Base-by-base conservation (phyloP, 495 filamentous ascomycete species). In the Aspergillus diversus region DNA sequence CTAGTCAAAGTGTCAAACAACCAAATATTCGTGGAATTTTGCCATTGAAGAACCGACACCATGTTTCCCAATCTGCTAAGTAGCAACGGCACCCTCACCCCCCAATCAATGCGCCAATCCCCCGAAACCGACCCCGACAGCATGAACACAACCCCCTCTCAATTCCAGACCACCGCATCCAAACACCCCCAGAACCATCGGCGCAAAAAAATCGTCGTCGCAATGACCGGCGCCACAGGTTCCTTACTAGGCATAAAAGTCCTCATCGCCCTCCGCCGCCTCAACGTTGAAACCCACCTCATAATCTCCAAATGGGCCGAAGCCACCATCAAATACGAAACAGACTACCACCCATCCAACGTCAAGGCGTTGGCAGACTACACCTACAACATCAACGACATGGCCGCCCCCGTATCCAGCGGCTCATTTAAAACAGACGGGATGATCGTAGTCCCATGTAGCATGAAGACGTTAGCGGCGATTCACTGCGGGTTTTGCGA, bases 221-320 rank as follows among this genome's bases (percentile, higher is more conserved):
- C 70, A 16, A 76, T 80, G 68, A 81, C 76, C 4, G 78, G 77
- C 4, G 77, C 77, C 5, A 81, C 76, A 0, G 78, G 77, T 1
- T 68, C 77, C 6, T 62, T 75, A 2, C 65, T 78, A 15, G 76
- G 75, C 0, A 77, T 79, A 51, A 77, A 71, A 46, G 35, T 73
- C 0, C 71, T 81, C 31, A 63, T 72, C 5, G 72, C 72, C 8
- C 71, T 81, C 3, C 73, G 78, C 3, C 69, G 59, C 0, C 65
- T 80, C 1, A 70, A 77, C 39, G 59, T 81, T 8, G 79, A 80
- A 67, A 78, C 77, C 0, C 79, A 81, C 57, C 71, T 80, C 0
- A 64, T 81, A 1, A 71, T 81, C 13, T 73, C 68, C 61, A 77
- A 78, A 70, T 81, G 79, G 77, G 78, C 75, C 31, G 69, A 73